These are phyloP conservation scores for Hapsidospora chrysogenum DNA, from an alignment of 495 filamentous ascomycete genomes.

Conservation along the genomic window DNA sequence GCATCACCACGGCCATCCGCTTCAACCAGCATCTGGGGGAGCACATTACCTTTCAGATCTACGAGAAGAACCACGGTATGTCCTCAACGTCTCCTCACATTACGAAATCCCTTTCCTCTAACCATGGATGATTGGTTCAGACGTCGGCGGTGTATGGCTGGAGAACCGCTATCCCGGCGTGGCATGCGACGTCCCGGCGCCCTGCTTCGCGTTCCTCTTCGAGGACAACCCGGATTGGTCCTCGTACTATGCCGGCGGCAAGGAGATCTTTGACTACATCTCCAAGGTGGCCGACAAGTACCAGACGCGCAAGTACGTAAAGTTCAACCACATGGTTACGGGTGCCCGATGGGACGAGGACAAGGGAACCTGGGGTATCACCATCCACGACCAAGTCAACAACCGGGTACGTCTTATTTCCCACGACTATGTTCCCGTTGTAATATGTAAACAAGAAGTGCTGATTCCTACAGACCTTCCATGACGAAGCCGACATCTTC, in stretches of 20 bases:
- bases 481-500: too few relatives aligned
- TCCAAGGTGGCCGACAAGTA: constrained; percentile 35
- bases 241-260: constrained; percentile 37
- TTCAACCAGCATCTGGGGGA: too few relatives aligned
- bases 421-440: too few relatives aligned
- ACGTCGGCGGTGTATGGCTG: constrained; percentile 17
- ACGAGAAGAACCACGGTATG: too few relatives aligned
- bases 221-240: constrained; percentile 42
- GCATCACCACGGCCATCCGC: too few relatives aligned
- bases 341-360: constrained; percentile 31
- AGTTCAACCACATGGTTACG: constrained; percentile 11
- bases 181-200: constrained; percentile 16
- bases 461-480: too few relatives aligned
- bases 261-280: constrained; percentile 41
- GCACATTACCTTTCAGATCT: too few relatives aligned
- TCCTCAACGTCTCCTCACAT: too few relatives aligned
- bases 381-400: constrained; percentile 19
- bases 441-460: constrained; percentile 41
- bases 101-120: too few relatives aligned
- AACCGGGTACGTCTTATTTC: too few relatives aligned
- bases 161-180: constrained; percentile 16
- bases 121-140: too few relatives aligned
- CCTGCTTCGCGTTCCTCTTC: constrained; percentile 39
- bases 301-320: constrained; percentile 21
- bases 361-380: constrained; percentile 26